Base-by-base conservation (phyloP, 768 basidiomycete genomes). In the Mrakia hoshinonis region DNA sequence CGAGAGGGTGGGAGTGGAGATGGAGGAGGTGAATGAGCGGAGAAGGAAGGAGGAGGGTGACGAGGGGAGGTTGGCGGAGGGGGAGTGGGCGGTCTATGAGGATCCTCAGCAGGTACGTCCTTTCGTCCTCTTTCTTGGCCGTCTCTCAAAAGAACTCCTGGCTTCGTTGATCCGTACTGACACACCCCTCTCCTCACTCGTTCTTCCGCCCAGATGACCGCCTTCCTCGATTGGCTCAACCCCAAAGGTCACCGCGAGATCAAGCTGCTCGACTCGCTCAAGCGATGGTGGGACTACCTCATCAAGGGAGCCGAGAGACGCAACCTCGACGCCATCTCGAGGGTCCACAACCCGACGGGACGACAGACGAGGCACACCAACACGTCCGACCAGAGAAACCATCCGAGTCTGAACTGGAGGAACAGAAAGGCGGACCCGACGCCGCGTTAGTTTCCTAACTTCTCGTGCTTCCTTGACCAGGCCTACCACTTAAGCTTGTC, bases 61-160 rank as follows among this genome's bases (percentile, higher is more conserved):
- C 72, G 87, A 88, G 29, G 87, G 87, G 11, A 83, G 88, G 76
- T 81, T 98, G 52, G 84, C 81, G 22, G 80, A 87, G 38, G 87
- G 87, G 68, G 89, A 95, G 75, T 99, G 95, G 95, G 93, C 86
- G n/a, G 87, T 86, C 24, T 95, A 90, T 80, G 87, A 89, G 63
- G 88, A 90, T 72, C 78, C 88, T 29, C 92, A 96, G 77, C 88
- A 94, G 87, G 94, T 94, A 74, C 71, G 69, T 62, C n/a, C 31
- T 52, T 10, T 48, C 29, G 39, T 13, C 43, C 36, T 24, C 22
- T n/a, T 47, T 29, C 10, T 29, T 34, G 46, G 49, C 24, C 13
- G n/a, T n/a, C n/a, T n/a, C n/a, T n/a, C n/a, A n/a, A n/a, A n/a
- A n/a, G n/a, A n/a, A n/a, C n/a, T n/a, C n/a, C n/a, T n/a, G n/a